Conservation (phyloP, 2,329 filamentous ascomycete genomes). For the Alternaria panax region DNA sequence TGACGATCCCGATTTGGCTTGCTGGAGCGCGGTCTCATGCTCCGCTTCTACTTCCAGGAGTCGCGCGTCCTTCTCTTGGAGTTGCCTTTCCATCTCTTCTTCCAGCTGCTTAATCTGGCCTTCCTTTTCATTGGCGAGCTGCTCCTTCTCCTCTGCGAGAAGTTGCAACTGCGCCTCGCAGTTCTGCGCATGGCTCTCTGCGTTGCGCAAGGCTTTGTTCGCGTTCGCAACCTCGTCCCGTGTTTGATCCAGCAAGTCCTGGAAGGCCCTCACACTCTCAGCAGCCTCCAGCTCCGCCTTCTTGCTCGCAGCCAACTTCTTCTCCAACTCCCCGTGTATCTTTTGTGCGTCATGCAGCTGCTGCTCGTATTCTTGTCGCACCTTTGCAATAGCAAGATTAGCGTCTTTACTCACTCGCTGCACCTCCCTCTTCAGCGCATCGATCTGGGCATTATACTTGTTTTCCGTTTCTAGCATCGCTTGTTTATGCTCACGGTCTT, state of each 20-base stretch:
- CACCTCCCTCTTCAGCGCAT: conserved; percentile 46
- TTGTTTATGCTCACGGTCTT: conserved; percentile 47
- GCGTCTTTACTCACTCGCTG: conserved; percentile 43
- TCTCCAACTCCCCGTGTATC: conserved; percentile 36
- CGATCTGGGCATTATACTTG: conserved; percentile 55
- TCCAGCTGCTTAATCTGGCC: not conserved
- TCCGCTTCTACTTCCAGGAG: conserved; percentile 29
- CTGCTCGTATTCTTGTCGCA: conserved; percentile 47
- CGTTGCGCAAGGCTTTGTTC: conserved; percentile 30
- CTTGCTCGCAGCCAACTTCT: conserved; percentile 34
- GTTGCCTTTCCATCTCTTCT: conserved; percentile 18
- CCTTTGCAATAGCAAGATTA: conserved; percentile 32
- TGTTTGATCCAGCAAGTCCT: conserved; percentile 35
- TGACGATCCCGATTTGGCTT: conserved; percentile 12
- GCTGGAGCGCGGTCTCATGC: not conserved
- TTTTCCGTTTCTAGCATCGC: conserved; percentile 54
- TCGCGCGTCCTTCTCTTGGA: conserved; percentile 15
- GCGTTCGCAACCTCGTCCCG: conserved; percentile 36
- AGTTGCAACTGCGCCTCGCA: conserved; percentile 50
- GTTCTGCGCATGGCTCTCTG: conserved; percentile 34
- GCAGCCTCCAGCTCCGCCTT: conserved; percentile 36
- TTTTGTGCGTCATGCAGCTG: conserved; percentile 38
- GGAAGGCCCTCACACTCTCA: conserved; percentile 36
- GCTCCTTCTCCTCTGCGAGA: conserved; percentile 39
- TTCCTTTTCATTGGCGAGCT: not conserved